Evolutionary conservation across 192 early-diverging fungal species (phyloP).

Genomic region (Gigaspora rosea): DNA sequence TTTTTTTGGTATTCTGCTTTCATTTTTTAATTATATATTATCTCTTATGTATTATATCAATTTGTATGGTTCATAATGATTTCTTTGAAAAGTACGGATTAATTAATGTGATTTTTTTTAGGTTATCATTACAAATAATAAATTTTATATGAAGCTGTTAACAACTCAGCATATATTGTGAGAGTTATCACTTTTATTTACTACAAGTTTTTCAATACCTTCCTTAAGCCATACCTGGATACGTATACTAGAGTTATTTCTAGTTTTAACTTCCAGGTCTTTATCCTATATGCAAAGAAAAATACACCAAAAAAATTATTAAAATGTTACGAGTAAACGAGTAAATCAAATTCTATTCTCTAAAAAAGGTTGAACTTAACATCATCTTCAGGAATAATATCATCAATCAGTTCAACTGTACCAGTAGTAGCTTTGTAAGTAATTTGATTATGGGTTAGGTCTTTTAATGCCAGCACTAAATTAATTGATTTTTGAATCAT

Average conservation of each 20-base stretch:
- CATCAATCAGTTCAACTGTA: constrained; percentile 75
- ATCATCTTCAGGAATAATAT: constrained; percentile 70
- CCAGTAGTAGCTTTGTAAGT: constrained; percentile 64
- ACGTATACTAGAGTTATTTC: constrained; percentile 71
- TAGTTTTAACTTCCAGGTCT: constrained; percentile 57
- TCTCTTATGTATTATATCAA: no score
- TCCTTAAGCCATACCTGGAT: constrained; percentile 53
- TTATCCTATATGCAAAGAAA: constrained; percentile 39
- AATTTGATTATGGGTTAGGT: constrained; percentile 59
- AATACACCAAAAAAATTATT: background rate
- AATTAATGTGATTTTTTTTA: no score
- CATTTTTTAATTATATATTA: no score
- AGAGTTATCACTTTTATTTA: background rate
- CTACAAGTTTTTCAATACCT: background rate
- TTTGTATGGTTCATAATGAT: no score
- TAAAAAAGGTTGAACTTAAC: constrained; percentile 34
- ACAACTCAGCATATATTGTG: no score
- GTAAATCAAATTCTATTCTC: background rate
- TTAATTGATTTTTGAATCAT: constrained; percentile 68
- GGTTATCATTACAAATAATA: no score
- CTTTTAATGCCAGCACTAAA: constrained; percentile 64
- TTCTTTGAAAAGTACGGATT: no score
- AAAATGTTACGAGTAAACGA: background rate
- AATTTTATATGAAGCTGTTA: no score
- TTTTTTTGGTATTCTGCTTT: no score